Evolutionary conservation across 345 rosid genomes (phyloP), one percentile per base, ranked within the genome.

Genomic region (Mercurialis annua): DNA sequence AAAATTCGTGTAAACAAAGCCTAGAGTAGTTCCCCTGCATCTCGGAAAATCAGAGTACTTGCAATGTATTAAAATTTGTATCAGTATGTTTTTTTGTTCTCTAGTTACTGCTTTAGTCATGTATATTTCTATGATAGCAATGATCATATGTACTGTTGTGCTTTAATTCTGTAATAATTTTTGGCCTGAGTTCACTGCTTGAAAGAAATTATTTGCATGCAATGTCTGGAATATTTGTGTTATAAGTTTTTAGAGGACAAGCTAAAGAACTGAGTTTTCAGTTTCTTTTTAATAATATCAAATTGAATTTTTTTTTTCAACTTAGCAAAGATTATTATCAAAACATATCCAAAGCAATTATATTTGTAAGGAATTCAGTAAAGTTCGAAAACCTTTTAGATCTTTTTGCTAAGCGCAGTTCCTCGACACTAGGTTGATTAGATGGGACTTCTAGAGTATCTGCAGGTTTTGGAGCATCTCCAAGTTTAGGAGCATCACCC

Each of bases 1-100:
- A 31, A 50, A 36, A 84, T 92, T 72, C 97, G 96, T 26, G 98
- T 90, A 68, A 90, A 88, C 78, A 90, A 87, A 81, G 97, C 96
- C 0, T 92, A 84, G 80, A 29, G 42, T 44, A 53, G 21, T 23
- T 38, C 27, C 16, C 58, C 31, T 54, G 27, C 26, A 57, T 68
- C 20, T 48, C 46, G 48, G 24, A 20, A 11, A 29, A 50, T 50
- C 21, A 24, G 10, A 50, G 10, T 50, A 23, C 58, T 24, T 20
- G 38, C 18, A 17, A 11, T 33, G 21, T 15, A 21, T 16, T 64
- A 12, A 51, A 49, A 49, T 50, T 50, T 38, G 68, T 42, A 8
- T 48, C 48, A 54, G 21, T 56, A n/a, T 3, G 40, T 34, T 9
- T 34, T 34, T 5, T 29, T 24, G n/a, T n/a, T n/a, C 20, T 36